These are phyloP conservation scores for Dimargaris cristalligena DNA, from an alignment of 192 early-diverging fungal genomes.

Conservation along the genomic window DNA sequence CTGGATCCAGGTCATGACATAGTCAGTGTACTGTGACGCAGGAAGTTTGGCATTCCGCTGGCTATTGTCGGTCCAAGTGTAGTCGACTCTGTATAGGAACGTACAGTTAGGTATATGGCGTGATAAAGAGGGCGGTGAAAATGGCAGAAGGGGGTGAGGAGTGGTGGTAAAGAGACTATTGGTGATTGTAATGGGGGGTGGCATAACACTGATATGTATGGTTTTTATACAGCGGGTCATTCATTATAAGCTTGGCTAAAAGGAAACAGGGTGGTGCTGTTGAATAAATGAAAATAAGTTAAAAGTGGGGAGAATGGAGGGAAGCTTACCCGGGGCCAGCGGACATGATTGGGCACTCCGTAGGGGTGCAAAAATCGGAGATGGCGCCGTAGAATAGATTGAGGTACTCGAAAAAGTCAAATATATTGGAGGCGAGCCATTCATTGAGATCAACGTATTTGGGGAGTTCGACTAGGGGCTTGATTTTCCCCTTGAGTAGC, in stretches of 20 bases:
- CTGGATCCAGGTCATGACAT: constrained; percentile 74
- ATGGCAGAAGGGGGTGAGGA: no score
- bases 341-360: constrained; percentile 69
- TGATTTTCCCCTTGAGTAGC: constrained; percentile 83
- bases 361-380: constrained; percentile 71
- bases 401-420: constrained; percentile 87
- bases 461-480: constrained; percentile 75
- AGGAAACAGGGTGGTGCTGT: no score
- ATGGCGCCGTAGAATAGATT: constrained; percentile 82
- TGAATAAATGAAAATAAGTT: no score
- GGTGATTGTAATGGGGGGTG: no score
- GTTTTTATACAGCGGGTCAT: no score
- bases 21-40: constrained; percentile 93
- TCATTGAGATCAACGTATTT: constrained; percentile 85
- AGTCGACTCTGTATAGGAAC: no score
- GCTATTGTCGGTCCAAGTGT: constrained; percentile 80
- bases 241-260: no score
- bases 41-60: constrained; percentile 66
- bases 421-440: constrained; percentile 75
- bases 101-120: no score
- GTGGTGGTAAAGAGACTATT: no score
- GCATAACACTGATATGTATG: no score
- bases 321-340: constrained; percentile 43
- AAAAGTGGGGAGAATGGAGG: no score
- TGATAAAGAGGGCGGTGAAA: no score